These are phyloP conservation scores for Clonostachys sp. DNA, from an alignment of 2,329 filamentous ascomycete genomes.

Conservation along the genomic window DNA sequence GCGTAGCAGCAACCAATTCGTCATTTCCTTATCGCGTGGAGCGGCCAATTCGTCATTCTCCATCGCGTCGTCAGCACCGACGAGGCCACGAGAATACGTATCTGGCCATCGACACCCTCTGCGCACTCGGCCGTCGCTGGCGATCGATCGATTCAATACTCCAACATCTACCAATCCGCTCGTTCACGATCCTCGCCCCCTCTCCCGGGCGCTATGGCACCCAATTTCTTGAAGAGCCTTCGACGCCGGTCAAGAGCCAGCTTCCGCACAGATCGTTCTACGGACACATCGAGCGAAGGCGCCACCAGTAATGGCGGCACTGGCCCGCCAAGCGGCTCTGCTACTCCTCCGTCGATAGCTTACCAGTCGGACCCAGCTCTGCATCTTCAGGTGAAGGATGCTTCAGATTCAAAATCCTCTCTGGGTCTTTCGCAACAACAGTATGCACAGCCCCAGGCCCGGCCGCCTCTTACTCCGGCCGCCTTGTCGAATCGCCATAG, in stretches of 20 bases:
- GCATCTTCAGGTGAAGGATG: constrained; percentile 53
- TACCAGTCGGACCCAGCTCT: constrained; percentile 62
- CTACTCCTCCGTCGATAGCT: constrained; percentile 71
- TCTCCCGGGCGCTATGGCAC: constrained; percentile 1
- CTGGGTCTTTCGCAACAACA: background rate
- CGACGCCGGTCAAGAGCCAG: constrained; percentile 73
- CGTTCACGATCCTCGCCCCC: too few species aligned
- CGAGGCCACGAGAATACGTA: too few species aligned
- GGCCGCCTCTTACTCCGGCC: constrained; percentile 29
- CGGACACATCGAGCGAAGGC: constrained; percentile 54
- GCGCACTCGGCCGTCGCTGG: too few species aligned
- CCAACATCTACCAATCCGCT: too few species aligned
- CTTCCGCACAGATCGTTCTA: constrained; percentile 62
- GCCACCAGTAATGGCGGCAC: constrained; percentile 52
- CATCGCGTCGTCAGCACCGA: too few species aligned
- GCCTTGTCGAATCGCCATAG: constrained; percentile 54
- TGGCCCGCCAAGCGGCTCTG: constrained; percentile 61
- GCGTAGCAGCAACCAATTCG: too few species aligned
- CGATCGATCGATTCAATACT: too few species aligned
- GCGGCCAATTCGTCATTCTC: too few species aligned
- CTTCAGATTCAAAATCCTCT: constrained; percentile 9
- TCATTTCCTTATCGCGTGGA: too few species aligned
- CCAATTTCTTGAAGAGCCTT: constrained; percentile 54
- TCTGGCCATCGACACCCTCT: too few species aligned
- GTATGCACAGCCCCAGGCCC: constrained; percentile 3